These are phyloP conservation scores for Lodderomyces orthopsilosis DNA, from an alignment of 1,139 yeast genomes.

Conservation along the genomic window DNA sequence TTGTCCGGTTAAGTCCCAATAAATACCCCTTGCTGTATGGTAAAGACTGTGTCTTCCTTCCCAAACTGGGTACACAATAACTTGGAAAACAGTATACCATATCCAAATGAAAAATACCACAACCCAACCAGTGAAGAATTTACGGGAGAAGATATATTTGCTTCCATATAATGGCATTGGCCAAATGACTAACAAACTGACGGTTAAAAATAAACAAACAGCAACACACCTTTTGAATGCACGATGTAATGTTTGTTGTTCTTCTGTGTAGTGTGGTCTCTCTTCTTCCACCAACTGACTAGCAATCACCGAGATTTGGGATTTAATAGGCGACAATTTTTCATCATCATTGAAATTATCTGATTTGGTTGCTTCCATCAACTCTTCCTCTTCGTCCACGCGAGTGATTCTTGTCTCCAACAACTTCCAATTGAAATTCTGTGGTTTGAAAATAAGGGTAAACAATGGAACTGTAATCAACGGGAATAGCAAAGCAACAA, in stretches of 20 bases:
- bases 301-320: conserved; percentile 40
- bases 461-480: conserved; percentile 62
- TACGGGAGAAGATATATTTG: conserved; percentile 64
- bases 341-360: conserved; percentile 29
- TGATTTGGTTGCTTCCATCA: conserved; percentile 31
- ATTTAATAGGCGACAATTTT: conserved; percentile 37
- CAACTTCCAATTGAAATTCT: conserved; percentile 69
- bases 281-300: conserved; percentile 37
- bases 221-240: conserved; percentile 56
- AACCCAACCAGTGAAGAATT: conserved; percentile 82
- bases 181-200: conserved; percentile 67
- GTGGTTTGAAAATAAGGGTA: conserved; percentile 62
- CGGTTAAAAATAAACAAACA: conserved; percentile 55
- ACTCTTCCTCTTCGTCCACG: conserved; percentile 68
- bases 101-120: conserved; percentile 73
- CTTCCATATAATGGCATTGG: conserved; percentile 90
- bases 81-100: conserved; percentile 54
- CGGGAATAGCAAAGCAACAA: conserved; percentile 80
- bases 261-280: conserved; percentile 40
- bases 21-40: conserved; percentile 67
- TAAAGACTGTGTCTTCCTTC: conserved; percentile 67
- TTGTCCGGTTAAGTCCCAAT: conserved; percentile 83
- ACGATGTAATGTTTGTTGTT: conserved; percentile 40
- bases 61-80: conserved; percentile 59
- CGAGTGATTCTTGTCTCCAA: conserved; percentile 51